phyloP scores from a whole-genome alignment of 345 rosid genomes.

The Hevea brasiliensis region DNA sequence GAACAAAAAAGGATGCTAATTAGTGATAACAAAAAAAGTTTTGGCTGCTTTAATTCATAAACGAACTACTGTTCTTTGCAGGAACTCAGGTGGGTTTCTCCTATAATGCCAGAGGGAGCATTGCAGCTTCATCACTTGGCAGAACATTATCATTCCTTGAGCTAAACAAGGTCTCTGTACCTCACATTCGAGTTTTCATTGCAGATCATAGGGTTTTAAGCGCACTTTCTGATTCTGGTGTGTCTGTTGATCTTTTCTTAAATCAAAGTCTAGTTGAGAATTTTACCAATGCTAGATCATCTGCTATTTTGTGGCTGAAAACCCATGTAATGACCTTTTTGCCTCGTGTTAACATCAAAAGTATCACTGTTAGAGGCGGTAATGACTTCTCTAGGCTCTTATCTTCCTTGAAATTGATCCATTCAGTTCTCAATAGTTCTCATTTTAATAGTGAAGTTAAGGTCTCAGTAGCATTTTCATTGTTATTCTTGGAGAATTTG shows the following conservation, averaged over 20 bases:
- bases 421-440: constrained; percentile 20
- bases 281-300: constrained; percentile 24
- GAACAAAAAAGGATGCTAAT: background rate
- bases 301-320: constrained; percentile 40
- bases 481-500: constrained; percentile 39
- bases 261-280: constrained; percentile 26
- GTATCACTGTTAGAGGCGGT: constrained; percentile 27
- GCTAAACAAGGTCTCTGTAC: constrained; percentile 26
- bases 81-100: constrained; percentile 42
- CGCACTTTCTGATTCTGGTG: constrained; percentile 15
- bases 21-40: too few relatives aligned
- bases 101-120: constrained; percentile 19
- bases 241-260: constrained; percentile 37
- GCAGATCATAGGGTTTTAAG: constrained; percentile 24
- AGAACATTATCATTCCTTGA: constrained; percentile 25
- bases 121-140: constrained; percentile 16
- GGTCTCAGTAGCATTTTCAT: constrained; percentile 42
- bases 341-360: constrained; percentile 31
- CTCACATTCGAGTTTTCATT: constrained; percentile 20
- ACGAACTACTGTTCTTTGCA: background rate
- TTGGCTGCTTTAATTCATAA: too few relatives aligned
- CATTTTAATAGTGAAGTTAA: constrained; percentile 18
- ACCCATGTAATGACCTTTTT: constrained; percentile 17
- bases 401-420: constrained; percentile 31
- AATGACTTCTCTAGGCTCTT: constrained; percentile 31